Evolutionary conservation across 176 grass and related monocot genomes (phyloP), one percentile per base, ranked within the genome.

Genomic region (Areca catechu): DNA sequence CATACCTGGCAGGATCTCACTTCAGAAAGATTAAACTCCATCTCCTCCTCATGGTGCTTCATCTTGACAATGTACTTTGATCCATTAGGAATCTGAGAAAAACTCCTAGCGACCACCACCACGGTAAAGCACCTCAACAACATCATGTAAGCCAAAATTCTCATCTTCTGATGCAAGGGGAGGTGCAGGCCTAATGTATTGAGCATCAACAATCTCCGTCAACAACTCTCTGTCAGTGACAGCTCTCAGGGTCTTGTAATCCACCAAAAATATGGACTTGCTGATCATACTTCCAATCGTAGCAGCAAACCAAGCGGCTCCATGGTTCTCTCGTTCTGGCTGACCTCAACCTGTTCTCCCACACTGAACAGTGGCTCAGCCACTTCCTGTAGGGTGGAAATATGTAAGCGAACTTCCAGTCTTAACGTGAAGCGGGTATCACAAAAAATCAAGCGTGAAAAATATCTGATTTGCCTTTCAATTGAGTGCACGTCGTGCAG

Each of bases 301-400:
- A 5, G 86, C 82, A 0, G 55, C 66, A 61, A 90, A 90, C 86
- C 86, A 90, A 7, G 86, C 80, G 10, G 59, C 27, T 1, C 86
- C 78, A 53, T 61, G 81, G 7, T 53, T 17, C 12, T 71, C 71
- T 57, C 67, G 54, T 4, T 78, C 57, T 78, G 53, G 5, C 15
- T 63, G 2, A 85, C 86, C 76, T 89, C 86, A 3, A 89, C 81
- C 58, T 72, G 80, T 0, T 70, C 86, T 10, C 81, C 74, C 0
- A 43, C 75, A 4, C 7, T 18, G 60, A 85, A 90, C 16, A 51
- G 43, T 51, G 5, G 58, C 4, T 82, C 27, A 18, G 22, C 51
- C 0, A 23, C 43, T 20, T 25, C 63, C 27, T 66, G 23, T 12
- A 10, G 12, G 34, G 34, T 43, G 10, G 9, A 43, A 43, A 43